These are phyloP conservation scores for Lithohypha guttulata DNA, from an alignment of 2,329 filamentous ascomycete species.

Conservation along the genomic window DNA sequence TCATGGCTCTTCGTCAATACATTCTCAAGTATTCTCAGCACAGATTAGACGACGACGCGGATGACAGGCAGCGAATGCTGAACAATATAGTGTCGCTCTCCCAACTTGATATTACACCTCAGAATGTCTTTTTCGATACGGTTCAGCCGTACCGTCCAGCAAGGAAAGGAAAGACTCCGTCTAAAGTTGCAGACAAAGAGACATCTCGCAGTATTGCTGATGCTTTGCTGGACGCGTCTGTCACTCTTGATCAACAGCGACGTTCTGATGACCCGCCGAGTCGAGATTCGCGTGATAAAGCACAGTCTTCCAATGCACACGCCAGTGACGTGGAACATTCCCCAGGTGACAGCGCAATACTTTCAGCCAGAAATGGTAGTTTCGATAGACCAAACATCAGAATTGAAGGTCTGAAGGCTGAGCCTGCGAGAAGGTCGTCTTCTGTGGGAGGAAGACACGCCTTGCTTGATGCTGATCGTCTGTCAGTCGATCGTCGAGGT, in stretches of 20 bases:
- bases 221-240: slow-evolving; percentile 82
- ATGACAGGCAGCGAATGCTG: slow-evolving; percentile 28
- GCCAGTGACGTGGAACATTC: slow-evolving; percentile 7
- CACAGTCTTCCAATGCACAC: slow-evolving; percentile 12
- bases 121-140: slow-evolving; percentile 89
- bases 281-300: background rate
- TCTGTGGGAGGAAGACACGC: slow-evolving; percentile 9
- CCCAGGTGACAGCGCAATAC: slow-evolving; percentile 7
- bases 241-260: slow-evolving; percentile 59
- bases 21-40: slow-evolving; percentile 76
- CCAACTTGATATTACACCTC: slow-evolving; percentile 64
- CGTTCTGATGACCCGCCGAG: slow-evolving; percentile 4
- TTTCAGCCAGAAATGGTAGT: slow-evolving; percentile 2
- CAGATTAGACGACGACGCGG: slow-evolving; percentile 46
- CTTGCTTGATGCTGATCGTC: slow-evolving; percentile 11
- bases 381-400: slow-evolving; percentile 13
- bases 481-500: slow-evolving; percentile 16
- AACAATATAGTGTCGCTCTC: slow-evolving; percentile 63
- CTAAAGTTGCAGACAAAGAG: slow-evolving; percentile 27
- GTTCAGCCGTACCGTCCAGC: slow-evolving; percentile 26
- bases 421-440: slow-evolving; percentile 9
- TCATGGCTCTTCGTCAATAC: slow-evolving; percentile 77
- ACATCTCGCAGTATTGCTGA: slow-evolving; percentile 71
- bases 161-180: slow-evolving; percentile 24
- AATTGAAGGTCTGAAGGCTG: slow-evolving; percentile 20